Evolutionary conservation across 805 yeast genomes (phyloP), one percentile per base, ranked within the genome.

Genomic region (Cyberlindnera bimundalis): DNA sequence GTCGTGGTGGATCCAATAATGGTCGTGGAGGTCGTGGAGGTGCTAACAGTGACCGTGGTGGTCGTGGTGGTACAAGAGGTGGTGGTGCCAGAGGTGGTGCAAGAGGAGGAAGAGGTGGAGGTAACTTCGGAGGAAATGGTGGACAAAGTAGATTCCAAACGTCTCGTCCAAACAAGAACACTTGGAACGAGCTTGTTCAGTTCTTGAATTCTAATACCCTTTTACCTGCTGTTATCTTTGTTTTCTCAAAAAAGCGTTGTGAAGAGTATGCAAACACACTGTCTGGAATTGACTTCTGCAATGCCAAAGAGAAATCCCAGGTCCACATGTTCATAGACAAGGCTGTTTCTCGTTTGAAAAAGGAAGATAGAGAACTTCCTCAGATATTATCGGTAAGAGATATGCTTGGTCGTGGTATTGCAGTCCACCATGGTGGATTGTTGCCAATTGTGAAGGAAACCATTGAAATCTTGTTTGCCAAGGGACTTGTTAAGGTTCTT

Each of bases 341-440:
- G 50, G 95, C 98, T 0, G 84, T 90, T 18, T 73, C 90, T 0
- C 74, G 99, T 42, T 74, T 88, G 60, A 87, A 86, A 55, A 84
- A 81, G 52, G 99, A 93, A 55, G 99, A 93, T 59, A 74, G 98
- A 47, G 91, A 84, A 42, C 68, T 93, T 35, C 98, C 99, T 1
- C 99, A 93, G 64, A 91, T 93, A 43, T 49, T 86, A 45, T 79
- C 84, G 49, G 73, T 91, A 44, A 73, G 95, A 51, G 95, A 88
- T 23, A 70, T 91, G 73, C 64, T 93, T 31, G 75, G 87, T 32
- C 73, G 97, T 56, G 99, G 99, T 42, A 84, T 93, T 46, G 97
- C 96, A 0, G 95, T 90, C 2, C 98, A 90, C 59, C 97, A 90
- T 62, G 95, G 96, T 58, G 98, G 98, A 1, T 65, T 90, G 44